phyloP scores from a whole-genome alignment of 2,329 filamentous ascomycete species.

The Aspergillus sp. region DNA sequence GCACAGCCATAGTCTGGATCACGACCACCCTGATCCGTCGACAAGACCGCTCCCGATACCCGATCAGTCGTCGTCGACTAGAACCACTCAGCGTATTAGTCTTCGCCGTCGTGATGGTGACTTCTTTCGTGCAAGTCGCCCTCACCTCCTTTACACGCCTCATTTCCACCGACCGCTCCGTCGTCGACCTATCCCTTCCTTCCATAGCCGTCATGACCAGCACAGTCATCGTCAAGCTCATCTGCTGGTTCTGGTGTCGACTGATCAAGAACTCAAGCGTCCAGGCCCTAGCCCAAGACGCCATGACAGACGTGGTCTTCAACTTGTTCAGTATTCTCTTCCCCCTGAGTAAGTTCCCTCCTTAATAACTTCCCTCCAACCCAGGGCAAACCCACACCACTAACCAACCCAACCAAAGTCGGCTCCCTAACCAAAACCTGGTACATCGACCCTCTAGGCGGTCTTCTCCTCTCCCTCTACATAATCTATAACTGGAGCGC shows the following conservation, averaged over 20 bases:
- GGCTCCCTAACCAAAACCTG: slow-evolving; percentile 47
- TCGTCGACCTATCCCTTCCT: slow-evolving; percentile 72
- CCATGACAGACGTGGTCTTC: slow-evolving; percentile 80
- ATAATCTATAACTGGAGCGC: slow-evolving; percentile 64
- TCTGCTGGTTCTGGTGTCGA: slow-evolving; percentile 86
- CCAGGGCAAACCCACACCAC: not conserved
- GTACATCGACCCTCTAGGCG: slow-evolving; percentile 64
- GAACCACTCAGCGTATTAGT: slow-evolving; percentile 67
- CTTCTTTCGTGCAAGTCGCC: slow-evolving; percentile 64
- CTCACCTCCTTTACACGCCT: slow-evolving; percentile 62
- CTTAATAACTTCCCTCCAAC: not conserved
- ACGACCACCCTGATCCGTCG: slow-evolving; percentile 62
- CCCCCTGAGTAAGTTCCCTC: slow-evolving; percentile 57
- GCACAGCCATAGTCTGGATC: slow-evolving; percentile 63
- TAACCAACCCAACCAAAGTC: slow-evolving; percentile 24
- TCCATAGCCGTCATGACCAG: slow-evolving; percentile 78
- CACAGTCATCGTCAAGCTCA: slow-evolving; percentile 79
- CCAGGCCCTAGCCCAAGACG: slow-evolving; percentile 72
- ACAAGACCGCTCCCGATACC: slow-evolving; percentile 64
- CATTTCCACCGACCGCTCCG: slow-evolving; percentile 59
- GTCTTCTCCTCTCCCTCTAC: slow-evolving; percentile 61
- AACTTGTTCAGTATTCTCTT: slow-evolving; percentile 88
- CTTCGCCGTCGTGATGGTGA: slow-evolving; percentile 68
- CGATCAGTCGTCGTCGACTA: slow-evolving; percentile 63
- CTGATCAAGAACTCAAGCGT: slow-evolving; percentile 83